A percentile compares a stretch with the other conserved stretches of the same genome.
Evolutionary conservation across 2,329 filamentous ascomycete species (phyloP).

Genomic region (Aspergillus puulaauensis): DNA sequence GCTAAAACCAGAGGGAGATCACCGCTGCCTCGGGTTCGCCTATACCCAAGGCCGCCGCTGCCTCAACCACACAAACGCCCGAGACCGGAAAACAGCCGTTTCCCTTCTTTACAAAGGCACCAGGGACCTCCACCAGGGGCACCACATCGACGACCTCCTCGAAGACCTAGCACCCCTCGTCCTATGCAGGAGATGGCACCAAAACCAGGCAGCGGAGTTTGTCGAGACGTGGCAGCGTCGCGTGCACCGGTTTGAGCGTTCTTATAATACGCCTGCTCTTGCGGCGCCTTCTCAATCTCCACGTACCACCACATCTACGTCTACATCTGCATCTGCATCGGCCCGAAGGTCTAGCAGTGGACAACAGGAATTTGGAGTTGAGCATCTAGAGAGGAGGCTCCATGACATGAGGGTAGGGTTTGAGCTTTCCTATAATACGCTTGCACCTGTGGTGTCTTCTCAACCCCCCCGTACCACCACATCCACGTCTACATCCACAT

Average conservation of each 20-base stretch:
- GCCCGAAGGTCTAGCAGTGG: not conserved
- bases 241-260: not conserved
- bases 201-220: conserved; percentile 18
- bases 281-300: not conserved
- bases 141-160: conserved; percentile 14
- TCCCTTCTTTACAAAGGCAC: conserved; percentile 18
- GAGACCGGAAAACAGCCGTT: conserved; percentile 12
- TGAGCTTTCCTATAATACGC: not conserved
- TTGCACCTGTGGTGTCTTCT: not conserved
- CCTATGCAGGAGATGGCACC: conserved; percentile 22
- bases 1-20: conserved; percentile 18
- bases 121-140: conserved; percentile 11
- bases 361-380: not conserved
- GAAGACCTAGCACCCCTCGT: conserved; percentile 23
- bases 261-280: not conserved
- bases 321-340: not conserved
- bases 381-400: not conserved
- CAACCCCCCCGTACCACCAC: not conserved
- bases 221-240: not conserved
- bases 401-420: not conserved
- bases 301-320: not conserved
- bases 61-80: conserved; percentile 10
- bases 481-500: not conserved
- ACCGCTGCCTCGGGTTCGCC: conserved; percentile 20
- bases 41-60: conserved; percentile 18